Base-by-base conservation (phyloP, 257 asterid genomes). In the Przewalskia tangutica region DNA sequence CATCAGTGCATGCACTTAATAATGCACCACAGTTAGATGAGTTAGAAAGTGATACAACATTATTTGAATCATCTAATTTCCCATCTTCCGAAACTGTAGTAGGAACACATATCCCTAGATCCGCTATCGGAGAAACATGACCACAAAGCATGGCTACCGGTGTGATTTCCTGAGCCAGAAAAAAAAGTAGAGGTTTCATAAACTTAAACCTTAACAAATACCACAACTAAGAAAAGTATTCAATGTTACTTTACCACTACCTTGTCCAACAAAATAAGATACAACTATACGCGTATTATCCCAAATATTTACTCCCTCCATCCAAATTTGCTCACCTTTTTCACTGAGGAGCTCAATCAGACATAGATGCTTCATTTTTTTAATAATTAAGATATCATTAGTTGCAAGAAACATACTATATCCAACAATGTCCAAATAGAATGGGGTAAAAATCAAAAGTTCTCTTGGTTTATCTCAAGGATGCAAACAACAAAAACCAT, bases 111-210 rank as follows among this genome's bases (percentile, higher is more conserved):
- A 94, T 88, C 80, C 86, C 97, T 60, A 95, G 89, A 88, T 93
- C 98, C 10, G 92, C 91, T 77, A 95, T 89, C 4, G 97, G 85
- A 56, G 97, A 89, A 81, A 94, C 87, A 88, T 95, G 99, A 68
- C 99, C 99, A 83, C 98, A 95, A 85, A 95, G 87, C 95, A 95
- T 85, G 0, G 99, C 97, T 83, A 93, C 87, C 36, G 99, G 97
- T 90, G 88, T 90, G 75, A 88, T 87, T 84, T 92, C 98, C 99
- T 95, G 94, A 62, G 79, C 82, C 88, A 77, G 46, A 55, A 84
- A 83, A 83, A 79, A 23, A 78, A 75, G 55, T 82, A 56, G 27
- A 51, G 67, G 59, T 67, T 46, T 8, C 50, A 51, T 42, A 34
- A 70, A 64, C 16, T 73, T 60, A 64, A 77, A 13, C n/a, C 65